Evolutionary conservation across 139 green algal species (phyloP), one percentile per base, ranked within the genome.

Genomic region (Chlamydomonas schloesseri): DNA sequence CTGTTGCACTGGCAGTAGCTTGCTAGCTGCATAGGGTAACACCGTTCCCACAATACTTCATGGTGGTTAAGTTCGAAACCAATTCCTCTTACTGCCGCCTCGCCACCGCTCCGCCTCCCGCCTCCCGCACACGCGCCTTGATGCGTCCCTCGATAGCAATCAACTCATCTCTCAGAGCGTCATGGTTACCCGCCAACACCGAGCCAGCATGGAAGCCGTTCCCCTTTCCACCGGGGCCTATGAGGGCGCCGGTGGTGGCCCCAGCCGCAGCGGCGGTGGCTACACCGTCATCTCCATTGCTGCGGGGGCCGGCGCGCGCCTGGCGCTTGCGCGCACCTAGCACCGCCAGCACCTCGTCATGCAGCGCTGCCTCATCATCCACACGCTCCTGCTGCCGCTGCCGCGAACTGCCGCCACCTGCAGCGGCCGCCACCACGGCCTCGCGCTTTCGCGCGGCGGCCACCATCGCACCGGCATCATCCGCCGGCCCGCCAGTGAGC

Each of bases 251-350:
- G 26, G 18, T 37, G 37, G 28, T 15, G 21, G 58, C 75, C 47
- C 17, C 26, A 11, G 24, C 36, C 64, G 24, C 15, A 18, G 2
- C 11, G 29, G 65, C n/a, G 42, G 42, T 46, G 28, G 18, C 64
- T 17, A 0, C 72, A 47, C 47, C 72, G 15, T 13, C 58, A 1
- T 26, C 36, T 17, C 26, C 76, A 15, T 53, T 69, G 53, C 14
- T 36, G n/a, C 26, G 5, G 42, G 17, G 36, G 23, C 23, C 53
- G 1, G 37, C 21, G 37, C 73, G 60, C 6, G 70, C 60, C 42
- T 83, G 78, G 3, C 78, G 79, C 68, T 76, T 85, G 21, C 79
- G 65, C 8, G 79, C 79, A 3, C 79, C 79, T 21, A 85, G 79
- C 79, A 85, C 79, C 24, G 79, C 46, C 31, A 85, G 31, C 24